Evolutionary conservation across 176 grass and related monocot species (phyloP).

Genomic region (Oryza australiensis): DNA sequence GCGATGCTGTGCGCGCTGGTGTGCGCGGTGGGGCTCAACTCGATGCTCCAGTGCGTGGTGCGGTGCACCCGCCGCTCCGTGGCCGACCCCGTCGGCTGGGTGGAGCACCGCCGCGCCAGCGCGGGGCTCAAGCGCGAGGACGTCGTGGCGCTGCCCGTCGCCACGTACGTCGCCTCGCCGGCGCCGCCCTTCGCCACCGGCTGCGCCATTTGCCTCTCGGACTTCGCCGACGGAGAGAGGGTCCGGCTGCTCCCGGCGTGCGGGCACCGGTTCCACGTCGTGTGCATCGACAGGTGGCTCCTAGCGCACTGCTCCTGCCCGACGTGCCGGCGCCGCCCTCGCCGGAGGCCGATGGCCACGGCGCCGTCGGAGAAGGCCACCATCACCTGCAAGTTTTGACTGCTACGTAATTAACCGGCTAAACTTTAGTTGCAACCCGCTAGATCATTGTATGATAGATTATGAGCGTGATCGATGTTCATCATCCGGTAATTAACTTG

Average conservation of each 20-base stretch:
- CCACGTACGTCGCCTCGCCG: slow-evolving; percentile 28
- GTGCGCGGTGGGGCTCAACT: slow-evolving; percentile 73
- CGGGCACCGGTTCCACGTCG: slow-evolving; percentile 64
- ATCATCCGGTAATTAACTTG: background rate
- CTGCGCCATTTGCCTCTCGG: slow-evolving; percentile 71
- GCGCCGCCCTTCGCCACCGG: background rate
- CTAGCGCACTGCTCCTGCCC: slow-evolving; percentile 52
- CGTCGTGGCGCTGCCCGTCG: slow-evolving; percentile 47
- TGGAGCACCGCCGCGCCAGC: slow-evolving; percentile 43
- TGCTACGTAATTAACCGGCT: background rate
- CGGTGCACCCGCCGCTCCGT: slow-evolving; percentile 64
- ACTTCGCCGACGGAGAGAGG: slow-evolving; percentile 62
- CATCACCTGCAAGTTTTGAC: background rate
- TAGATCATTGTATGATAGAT: background rate
- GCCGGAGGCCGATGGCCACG: background rate
- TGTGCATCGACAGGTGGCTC: slow-evolving; percentile 76
- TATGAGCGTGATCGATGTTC: background rate
- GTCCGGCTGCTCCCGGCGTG: slow-evolving; percentile 59
- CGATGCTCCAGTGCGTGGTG: slow-evolving; percentile 71
- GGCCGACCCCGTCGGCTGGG: slow-evolving; percentile 54
- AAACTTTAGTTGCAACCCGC: background rate
- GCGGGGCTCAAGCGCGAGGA: slow-evolving; percentile 68
- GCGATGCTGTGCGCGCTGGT: slow-evolving; percentile 84
- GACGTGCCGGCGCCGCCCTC: slow-evolving; percentile 54
- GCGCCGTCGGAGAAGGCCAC: background rate